These are phyloP conservation scores for Mortierella sp. DNA, from an alignment of 371 early-diverging fungal genomes.

Conservation along the genomic window DNA sequence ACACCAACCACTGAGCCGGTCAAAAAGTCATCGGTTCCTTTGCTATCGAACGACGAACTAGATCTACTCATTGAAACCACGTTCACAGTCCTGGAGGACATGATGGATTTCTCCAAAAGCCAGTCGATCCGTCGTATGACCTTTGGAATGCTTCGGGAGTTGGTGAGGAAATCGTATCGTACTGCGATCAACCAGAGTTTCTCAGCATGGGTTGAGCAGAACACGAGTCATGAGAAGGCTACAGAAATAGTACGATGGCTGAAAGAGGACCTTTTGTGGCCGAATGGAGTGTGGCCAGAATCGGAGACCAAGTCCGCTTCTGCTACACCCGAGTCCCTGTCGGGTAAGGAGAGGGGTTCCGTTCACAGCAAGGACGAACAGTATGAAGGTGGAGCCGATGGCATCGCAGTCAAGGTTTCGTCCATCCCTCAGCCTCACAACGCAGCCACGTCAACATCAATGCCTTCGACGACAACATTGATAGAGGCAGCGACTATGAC, in stretches of 20 bases:
- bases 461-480: neutral
- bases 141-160: constrained; percentile 44
- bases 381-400: constrained; percentile 33
- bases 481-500: neutral
- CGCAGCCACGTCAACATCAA: neutral
- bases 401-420: constrained; percentile 33
- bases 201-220: constrained; percentile 41
- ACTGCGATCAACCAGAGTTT: constrained; percentile 50
- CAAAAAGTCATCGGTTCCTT: constrained; percentile 15
- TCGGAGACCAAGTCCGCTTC: neutral
- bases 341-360: constrained; percentile 8
- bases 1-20: neutral
- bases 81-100: constrained; percentile 49
- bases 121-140: constrained; percentile 54
- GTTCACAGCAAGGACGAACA: constrained; percentile 21
- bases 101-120: constrained; percentile 52
- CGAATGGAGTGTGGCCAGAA: constrained; percentile 43
- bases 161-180: constrained; percentile 51
- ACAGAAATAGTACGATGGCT: constrained; percentile 49
- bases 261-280: constrained; percentile 53
- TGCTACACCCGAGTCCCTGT: neutral
- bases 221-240: constrained; percentile 38
- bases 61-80: constrained; percentile 49
- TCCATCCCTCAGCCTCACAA: neutral
- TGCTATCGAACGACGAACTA: constrained; percentile 44